Conservation (phyloP, 345 rosid species). For the Gossypium stocksii region DNA sequence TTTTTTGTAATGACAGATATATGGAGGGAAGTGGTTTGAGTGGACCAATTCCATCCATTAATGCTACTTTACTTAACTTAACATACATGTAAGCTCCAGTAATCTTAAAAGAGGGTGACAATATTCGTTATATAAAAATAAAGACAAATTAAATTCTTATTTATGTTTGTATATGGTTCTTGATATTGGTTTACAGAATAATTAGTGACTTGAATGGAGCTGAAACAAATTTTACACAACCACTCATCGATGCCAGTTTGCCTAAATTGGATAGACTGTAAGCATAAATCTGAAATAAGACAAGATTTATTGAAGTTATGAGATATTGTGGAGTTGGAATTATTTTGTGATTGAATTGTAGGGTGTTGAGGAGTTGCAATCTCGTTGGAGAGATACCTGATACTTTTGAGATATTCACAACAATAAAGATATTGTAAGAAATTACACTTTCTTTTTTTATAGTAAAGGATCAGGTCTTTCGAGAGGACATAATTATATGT, state of each 20-base stretch:
- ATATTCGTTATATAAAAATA: no score
- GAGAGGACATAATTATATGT: no score
- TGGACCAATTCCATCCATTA: slow-evolving; percentile 1
- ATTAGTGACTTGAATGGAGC: slow-evolving; percentile 48
- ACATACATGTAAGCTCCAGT: slow-evolving; percentile 34
- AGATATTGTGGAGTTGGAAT: neutral
- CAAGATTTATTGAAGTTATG: neutral
- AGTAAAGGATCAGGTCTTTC: no score
- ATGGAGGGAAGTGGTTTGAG: slow-evolving; percentile 8
- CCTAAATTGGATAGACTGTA: slow-evolving; percentile 30
- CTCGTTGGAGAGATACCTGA: slow-evolving; percentile 37
- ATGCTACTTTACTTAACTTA: neutral
- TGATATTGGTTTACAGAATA: slow-evolving; percentile 30
- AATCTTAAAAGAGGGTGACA: no score
- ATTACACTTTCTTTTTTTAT: neutral
- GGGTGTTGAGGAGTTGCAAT: slow-evolving; percentile 58
- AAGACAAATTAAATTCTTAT: no score
- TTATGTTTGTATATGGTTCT: neutral
- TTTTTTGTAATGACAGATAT: neutral
- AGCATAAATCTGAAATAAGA: slow-evolving; percentile 12
- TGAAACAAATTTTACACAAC: slow-evolving; percentile 30
- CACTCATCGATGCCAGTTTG: neutral
- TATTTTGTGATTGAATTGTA: slow-evolving; percentile 13
- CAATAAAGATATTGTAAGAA: slow-evolving; percentile 39
- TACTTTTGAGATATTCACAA: slow-evolving; percentile 22